These are phyloP conservation scores for Earliella scabrosa DNA, from an alignment of 1,284 basidiomycete genomes.

Conservation along the genomic window DNA sequence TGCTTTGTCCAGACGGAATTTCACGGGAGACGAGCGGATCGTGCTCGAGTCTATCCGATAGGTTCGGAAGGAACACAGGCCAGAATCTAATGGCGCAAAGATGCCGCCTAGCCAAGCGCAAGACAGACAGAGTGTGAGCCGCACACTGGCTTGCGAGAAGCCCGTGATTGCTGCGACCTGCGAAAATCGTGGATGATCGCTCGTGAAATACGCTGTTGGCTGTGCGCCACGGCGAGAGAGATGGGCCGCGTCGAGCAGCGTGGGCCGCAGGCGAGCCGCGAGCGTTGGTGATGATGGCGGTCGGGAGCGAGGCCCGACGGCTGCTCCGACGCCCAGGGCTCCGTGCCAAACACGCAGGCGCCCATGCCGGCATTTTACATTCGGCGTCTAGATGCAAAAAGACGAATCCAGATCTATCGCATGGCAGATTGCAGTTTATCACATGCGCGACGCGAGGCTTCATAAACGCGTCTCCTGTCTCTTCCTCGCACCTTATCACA, in stretches of 20 bases:
- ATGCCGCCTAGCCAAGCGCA: background rate
- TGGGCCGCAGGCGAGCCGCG: background rate
- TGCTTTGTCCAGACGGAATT: background rate
- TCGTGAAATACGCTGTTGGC: background rate
- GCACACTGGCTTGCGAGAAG: background rate
- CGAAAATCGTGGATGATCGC: background rate
- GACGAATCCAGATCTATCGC: slow-evolving; percentile 47
- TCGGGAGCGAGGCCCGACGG: background rate
- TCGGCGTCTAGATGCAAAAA: slow-evolving; percentile 31
- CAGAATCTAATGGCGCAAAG: background rate
- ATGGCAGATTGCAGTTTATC: too few relatives aligned
- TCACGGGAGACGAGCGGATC: background rate
- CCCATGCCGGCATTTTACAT: slow-evolving; percentile 63
- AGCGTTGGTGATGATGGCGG: slow-evolving; percentile 1
- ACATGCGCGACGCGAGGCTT: slow-evolving; percentile 23
- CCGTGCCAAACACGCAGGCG: slow-evolving; percentile 37
- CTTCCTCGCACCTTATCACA: slow-evolving; percentile 18
- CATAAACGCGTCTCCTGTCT: slow-evolving; percentile 18
- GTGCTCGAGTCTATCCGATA: background rate
- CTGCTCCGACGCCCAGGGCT: background rate
- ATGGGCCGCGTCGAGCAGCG: background rate
- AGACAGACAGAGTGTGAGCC: background rate
- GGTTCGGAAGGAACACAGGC: background rate
- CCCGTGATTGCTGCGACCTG: slow-evolving; percentile 12
- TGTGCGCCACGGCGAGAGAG: background rate